These are phyloP conservation scores for Melampsora larici-populina DNA, from an alignment of 1,284 basidiomycete genomes.

Conservation along the genomic window DNA sequence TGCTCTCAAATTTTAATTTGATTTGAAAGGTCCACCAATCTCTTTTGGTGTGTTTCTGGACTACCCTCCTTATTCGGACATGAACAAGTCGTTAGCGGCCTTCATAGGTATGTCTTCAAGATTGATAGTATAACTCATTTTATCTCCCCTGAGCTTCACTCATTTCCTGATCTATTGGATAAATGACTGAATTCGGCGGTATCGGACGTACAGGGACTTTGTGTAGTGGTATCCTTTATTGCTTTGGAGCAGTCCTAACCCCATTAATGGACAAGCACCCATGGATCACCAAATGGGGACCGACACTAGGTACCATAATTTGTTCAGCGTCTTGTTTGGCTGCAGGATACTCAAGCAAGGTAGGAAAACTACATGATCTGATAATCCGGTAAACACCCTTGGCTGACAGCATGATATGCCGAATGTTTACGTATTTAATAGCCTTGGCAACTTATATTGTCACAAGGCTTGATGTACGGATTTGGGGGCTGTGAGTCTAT, in stretches of 20 bases:
- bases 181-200: too few relatives aligned
- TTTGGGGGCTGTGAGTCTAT: constrained; percentile 31
- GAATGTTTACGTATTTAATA: not conserved
- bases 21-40: constrained; percentile 13
- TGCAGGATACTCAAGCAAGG: constrained; percentile 23
- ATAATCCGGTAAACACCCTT: not conserved
- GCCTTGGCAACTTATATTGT: constrained; percentile 4
- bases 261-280: constrained; percentile 9
- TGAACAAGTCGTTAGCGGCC: constrained; percentile 21
- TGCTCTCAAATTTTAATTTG: not conserved
- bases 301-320: constrained; percentile 14
- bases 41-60: constrained; percentile 38
- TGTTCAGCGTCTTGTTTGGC: constrained; percentile 18
- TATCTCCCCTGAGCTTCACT: too few relatives aligned
- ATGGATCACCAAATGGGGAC: constrained; percentile 15
- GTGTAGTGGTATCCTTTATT: constrained; percentile 21
- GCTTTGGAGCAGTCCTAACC: constrained; percentile 11
- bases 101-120: constrained; percentile 10
- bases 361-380: not conserved
- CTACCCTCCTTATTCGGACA: constrained; percentile 24
- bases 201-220: constrained; percentile 1
- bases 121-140: too few relatives aligned
- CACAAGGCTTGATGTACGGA: constrained; percentile 30
- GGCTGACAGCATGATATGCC: too few relatives aligned
- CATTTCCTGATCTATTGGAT: too few relatives aligned